Conservation (phyloP, 192 early-diverging fungal species). For the Rhizophagus sp. region DNA sequence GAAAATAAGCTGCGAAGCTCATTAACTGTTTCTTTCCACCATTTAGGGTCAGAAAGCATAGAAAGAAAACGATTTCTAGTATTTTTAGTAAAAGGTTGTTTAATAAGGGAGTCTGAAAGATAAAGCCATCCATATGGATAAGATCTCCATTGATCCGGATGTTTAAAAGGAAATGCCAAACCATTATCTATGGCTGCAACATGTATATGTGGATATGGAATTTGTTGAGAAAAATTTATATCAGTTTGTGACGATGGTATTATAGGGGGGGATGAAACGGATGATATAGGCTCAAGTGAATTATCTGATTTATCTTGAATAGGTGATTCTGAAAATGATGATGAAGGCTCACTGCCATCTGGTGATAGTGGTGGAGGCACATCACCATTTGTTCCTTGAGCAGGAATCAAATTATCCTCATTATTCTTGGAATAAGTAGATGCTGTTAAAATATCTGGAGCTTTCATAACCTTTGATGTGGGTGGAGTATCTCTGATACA, state of each 20-base stretch:
- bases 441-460: slow-evolving; percentile 12
- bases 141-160: slow-evolving; percentile 84
- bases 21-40: slow-evolving; percentile 80
- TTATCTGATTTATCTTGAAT: background rate
- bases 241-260: background rate
- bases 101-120: slow-evolving; percentile 63
- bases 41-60: slow-evolving; percentile 64
- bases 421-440: background rate
- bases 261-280: background rate
- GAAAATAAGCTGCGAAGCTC: slow-evolving; percentile 66
- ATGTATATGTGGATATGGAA: slow-evolving; percentile 54
- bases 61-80: slow-evolving; percentile 69
- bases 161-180: slow-evolving; percentile 91
- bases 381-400: background rate
- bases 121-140: slow-evolving; percentile 92
- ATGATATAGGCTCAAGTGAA: background rate
- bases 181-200: slow-evolving; percentile 93
- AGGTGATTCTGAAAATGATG: background rate
- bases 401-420: background rate
- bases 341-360: background rate
- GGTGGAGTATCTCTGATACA: slow-evolving; percentile 25
- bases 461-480: slow-evolving; percentile 20
- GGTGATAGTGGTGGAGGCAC: background rate
- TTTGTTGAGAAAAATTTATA: background rate
- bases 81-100: slow-evolving; percentile 65